Evolutionary conservation across 495 filamentous ascomycete genomes (phyloP), one percentile per base, ranked within the genome.

Genomic region (Halenospora varia): DNA sequence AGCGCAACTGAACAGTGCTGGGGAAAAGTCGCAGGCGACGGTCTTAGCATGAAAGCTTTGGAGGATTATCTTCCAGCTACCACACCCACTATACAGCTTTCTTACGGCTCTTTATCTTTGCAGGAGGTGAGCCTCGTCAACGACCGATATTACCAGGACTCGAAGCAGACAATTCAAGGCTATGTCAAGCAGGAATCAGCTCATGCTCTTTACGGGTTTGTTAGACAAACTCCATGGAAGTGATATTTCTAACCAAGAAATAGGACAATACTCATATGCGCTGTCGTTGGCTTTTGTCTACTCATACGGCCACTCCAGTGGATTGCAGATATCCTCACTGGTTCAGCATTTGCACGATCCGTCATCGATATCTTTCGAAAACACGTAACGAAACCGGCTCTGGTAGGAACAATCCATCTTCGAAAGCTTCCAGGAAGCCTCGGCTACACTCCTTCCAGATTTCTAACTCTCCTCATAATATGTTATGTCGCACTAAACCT

Each of bases 171-270:
- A 20, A 50, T 50, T 50, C 47, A 50, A 24, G 47, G 23, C 15
- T 50, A 50, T 50, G 47, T 50, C 9, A 50, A 24, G 11, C 3
- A 25, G 22, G 47, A 50, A 24, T 19, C 20, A 22, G 4, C 47
- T 50, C 47, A 50, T 25, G 20, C 47, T 50, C 20, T 50, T 3
- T 50, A 50, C 24, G 47, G 47, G 47, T 50, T 24, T 15, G 18
- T 50, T 22, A 19, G 2, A 3, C 2, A 6, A 13, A 19, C 20
- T 19, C 10, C 6, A 50, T 23, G 47, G 2, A 10, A 22, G 23
- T 2, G 23, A 3, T 50, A 8, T 50, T 15, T 25, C 24, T 13
- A 50, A 13, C 10, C 17, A 15, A 24, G 6, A 19, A 2, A 24
- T 15, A 50, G 47, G 22, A 25, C 20, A 4, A 25, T 50, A 3